Evolutionary conservation across 2,329 filamentous ascomycete genomes (phyloP).

Genomic region (Fusarium sp.): DNA sequence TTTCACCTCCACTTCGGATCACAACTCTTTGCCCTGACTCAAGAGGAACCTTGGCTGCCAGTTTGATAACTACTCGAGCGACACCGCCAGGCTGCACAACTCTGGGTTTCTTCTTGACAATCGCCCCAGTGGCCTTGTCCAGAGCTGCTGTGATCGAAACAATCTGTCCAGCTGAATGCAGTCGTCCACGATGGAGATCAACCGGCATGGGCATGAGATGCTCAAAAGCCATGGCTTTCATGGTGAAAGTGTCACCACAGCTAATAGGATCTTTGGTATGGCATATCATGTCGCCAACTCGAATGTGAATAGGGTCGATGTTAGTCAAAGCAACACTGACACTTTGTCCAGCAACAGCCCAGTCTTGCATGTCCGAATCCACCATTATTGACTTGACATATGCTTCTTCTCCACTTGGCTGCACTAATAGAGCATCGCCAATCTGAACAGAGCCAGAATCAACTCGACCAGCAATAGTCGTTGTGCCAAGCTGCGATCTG

Average conservation of each 20-base stretch:
- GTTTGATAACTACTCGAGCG: conserved; percentile 77
- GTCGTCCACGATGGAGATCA: conserved; percentile 84
- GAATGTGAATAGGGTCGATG: conserved; percentile 84
- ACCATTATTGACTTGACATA: conserved; percentile 83
- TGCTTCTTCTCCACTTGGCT: conserved; percentile 83
- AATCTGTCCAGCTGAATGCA: conserved; percentile 81
- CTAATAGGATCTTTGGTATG: conserved; percentile 70
- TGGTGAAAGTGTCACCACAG: conserved; percentile 76
- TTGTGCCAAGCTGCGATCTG: conserved; percentile 78
- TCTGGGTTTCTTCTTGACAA: conserved; percentile 83
- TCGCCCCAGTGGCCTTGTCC: conserved; percentile 79
- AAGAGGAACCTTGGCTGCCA: conserved; percentile 78
- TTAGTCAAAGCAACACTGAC: conserved; percentile 83
- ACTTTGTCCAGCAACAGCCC: conserved; percentile 93
- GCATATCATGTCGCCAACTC: conserved; percentile 88
- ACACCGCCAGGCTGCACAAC: conserved; percentile 82
- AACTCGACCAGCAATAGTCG: conserved; percentile 86
- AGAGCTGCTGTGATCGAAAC: conserved; percentile 74
- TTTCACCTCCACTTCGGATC: conserved; percentile 79
- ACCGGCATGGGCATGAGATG: conserved; percentile 87
- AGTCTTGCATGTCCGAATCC: conserved; percentile 77
- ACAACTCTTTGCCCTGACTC: conserved; percentile 84
- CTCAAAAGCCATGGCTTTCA: conserved; percentile 89
- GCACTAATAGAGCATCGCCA: conserved; percentile 80
- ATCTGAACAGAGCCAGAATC: conserved; percentile 85